These are phyloP conservation scores for Diaporthe sp. DNA, from an alignment of 2,329 filamentous ascomycete species.

Conservation along the genomic window DNA sequence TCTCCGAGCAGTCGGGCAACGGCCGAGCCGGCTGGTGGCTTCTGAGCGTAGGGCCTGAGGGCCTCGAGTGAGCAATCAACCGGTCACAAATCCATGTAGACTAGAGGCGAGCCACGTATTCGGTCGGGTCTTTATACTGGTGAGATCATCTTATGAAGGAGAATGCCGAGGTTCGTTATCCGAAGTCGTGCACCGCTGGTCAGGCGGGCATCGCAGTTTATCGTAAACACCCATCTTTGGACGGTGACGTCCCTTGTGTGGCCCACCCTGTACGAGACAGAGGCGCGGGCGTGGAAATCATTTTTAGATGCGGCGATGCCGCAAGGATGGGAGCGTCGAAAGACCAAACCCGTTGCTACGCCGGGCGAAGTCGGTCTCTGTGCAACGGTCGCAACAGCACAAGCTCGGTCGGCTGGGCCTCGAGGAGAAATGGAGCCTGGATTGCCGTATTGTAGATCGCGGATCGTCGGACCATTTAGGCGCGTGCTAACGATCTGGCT, in stretches of 20 bases:
- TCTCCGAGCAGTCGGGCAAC: conserved; percentile 19
- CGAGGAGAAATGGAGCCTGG: conserved; percentile 16
- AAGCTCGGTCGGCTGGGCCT: background rate
- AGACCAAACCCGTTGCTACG: conserved; percentile 7
- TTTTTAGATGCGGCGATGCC: conserved; percentile 19
- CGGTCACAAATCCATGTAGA: background rate
- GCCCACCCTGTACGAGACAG: conserved; percentile 19
- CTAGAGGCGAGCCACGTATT: background rate
- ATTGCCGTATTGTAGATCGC: conserved; percentile 25
- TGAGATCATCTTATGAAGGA: background rate
- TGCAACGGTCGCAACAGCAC: conserved; percentile 17
- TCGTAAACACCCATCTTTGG: conserved; percentile 11
- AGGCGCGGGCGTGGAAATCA: conserved; percentile 9
- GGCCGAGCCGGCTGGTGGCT: conserved; percentile 3
- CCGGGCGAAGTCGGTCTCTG: conserved; percentile 20
- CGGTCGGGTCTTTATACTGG: background rate
- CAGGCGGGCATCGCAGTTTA: background rate
- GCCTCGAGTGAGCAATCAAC: background rate
- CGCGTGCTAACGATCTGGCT: conserved; percentile 20
- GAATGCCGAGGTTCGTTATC: background rate
- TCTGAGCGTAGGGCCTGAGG: background rate
- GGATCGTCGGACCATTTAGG: conserved; percentile 24
- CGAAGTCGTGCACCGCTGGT: conserved; percentile 12
- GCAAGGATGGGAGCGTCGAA: background rate
- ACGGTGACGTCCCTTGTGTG: conserved; percentile 13